A percentile compares a stretch with the other conserved stretches of the same genome.
These are phyloP conservation scores for Aureobasidium zeae DNA, from an alignment of 2,329 filamentous ascomycete genomes.

Conservation along the genomic window DNA sequence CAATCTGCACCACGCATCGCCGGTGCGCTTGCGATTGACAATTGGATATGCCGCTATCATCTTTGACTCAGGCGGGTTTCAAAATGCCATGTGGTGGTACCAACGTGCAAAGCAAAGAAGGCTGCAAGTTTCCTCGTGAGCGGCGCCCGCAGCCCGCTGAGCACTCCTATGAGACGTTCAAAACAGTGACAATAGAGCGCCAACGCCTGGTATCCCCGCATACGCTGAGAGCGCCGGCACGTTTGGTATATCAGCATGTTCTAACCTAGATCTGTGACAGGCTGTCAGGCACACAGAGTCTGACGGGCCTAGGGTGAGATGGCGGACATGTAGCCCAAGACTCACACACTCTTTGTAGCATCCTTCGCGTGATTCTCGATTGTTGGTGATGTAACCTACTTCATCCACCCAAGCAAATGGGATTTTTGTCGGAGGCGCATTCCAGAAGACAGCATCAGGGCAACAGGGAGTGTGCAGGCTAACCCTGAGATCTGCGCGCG, in stretches of 20 bases:
- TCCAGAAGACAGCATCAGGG: slow-evolving; percentile 2
- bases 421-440: slow-evolving; percentile 6
- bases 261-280: slow-evolving; percentile 15
- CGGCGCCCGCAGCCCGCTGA: not conserved
- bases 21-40: not conserved
- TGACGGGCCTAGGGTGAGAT: not conserved
- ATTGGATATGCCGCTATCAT: slow-evolving; percentile 7
- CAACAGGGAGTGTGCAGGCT: slow-evolving; percentile 3
- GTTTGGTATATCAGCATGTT: slow-evolving; percentile 15
- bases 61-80: slow-evolving; percentile 3
- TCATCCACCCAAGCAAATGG: slow-evolving; percentile 6
- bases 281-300: slow-evolving; percentile 12
- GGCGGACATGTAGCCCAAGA: slow-evolving; percentile 5
- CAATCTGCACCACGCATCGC: slow-evolving; percentile 2
- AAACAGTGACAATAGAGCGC: slow-evolving; percentile 1
- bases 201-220: slow-evolving; percentile 12
- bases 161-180: not conserved
- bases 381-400: slow-evolving; percentile 12
- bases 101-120: slow-evolving; percentile 10
- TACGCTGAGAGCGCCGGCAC: slow-evolving; percentile 5
- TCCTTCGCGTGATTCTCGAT: not conserved
- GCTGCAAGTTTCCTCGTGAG: slow-evolving; percentile 6
- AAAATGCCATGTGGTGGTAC: slow-evolving; percentile 12
- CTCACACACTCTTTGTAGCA: not conserved
- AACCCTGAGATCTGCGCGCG: slow-evolving; percentile 6